A percentile compares a stretch with the other conserved stretches of the same genome.
phyloP scores from a whole-genome alignment of 2,329 filamentous ascomycete genomes.

The Hymenoscyphus infarciens region DNA sequence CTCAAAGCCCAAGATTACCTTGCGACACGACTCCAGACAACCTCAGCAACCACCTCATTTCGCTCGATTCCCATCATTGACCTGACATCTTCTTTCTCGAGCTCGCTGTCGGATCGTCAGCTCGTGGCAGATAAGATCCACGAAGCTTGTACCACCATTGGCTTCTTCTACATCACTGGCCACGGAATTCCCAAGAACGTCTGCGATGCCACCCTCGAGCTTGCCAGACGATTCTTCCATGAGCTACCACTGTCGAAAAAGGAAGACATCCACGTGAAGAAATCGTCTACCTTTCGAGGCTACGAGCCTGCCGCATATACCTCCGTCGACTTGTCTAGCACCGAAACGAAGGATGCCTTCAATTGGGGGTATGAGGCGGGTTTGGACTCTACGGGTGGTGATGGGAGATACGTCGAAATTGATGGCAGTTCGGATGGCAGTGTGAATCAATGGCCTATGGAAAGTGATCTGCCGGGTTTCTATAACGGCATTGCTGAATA shows the following conservation, averaged over 20 bases:
- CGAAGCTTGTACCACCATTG: conserved; percentile 30
- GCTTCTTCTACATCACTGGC: conserved; percentile 40
- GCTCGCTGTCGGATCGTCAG: conserved; percentile 26
- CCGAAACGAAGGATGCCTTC: conserved; percentile 46
- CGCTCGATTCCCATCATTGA: conserved; percentile 33
- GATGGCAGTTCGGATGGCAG: conserved; percentile 28
- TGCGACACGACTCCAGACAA: conserved; percentile 23
- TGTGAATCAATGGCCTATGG: conserved; percentile 32
- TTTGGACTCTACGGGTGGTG: conserved; percentile 32
- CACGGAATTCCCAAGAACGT: conserved; percentile 43
- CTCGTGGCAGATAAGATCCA: conserved; percentile 29
- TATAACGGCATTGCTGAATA: conserved; percentile 31
- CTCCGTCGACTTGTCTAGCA: conserved; percentile 40
- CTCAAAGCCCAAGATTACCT: conserved; percentile 30
- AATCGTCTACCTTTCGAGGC: conserved; percentile 42
- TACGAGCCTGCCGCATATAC: conserved; percentile 48
- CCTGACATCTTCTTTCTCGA: conserved; percentile 31
- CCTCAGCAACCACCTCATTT: conserved; percentile 22
- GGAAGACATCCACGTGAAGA: conserved; percentile 38
- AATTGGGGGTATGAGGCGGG: conserved; percentile 35
- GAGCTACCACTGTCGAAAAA: conserved; percentile 45
- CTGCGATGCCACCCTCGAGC: conserved; percentile 41
- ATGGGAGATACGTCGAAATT: conserved; percentile 34
- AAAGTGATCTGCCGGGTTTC: conserved; percentile 31
- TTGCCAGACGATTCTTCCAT: conserved; percentile 45